Evolutionary conservation across 2,329 filamentous ascomycete species (phyloP), one percentile per base, ranked within the genome.

Genomic region (Aspergillaceae sp.): DNA sequence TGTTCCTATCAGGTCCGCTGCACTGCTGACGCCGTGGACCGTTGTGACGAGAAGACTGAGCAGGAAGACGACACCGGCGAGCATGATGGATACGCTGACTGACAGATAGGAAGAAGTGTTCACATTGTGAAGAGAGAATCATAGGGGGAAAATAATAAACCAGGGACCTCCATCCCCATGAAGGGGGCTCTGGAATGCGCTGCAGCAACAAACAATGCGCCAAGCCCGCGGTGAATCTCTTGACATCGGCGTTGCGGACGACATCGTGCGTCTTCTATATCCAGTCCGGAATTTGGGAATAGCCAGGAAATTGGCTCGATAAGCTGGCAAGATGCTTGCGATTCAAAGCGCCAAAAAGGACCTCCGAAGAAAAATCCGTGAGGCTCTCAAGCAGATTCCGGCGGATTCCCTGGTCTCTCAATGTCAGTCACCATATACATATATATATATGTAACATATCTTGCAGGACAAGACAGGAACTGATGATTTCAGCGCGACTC

Each of bases 291-390:
- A 19, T 19, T 19, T 1, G 19, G 19, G 19, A 19, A 19, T 19
- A 19, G 19, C 19, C 19, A 19, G 19, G 19, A 19, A 19, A 19
- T 19, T 19, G 19, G 19, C 19, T 19, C 19, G 19, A 19, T 19
- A 19, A 19, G 19, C 19, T 19, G 19, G 19, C 19, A 19, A 2
- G 19, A 19, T 19, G 19, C 19, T 19, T 2, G 19, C 30, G 30
- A 32, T 32, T 46, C 75, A 75, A 52, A 73, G 76, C 48, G 82
- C 85, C 40, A 95, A 95, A 71, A 83, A 84, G 62, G 83, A 87
- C 56, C 73, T 95, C 50, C 78, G 90, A 47, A 74, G 74, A 51
- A 69, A 77, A 44, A 84, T 94, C 70, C 89, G 84, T 61, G 71
- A 77, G 52, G 75, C 74, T 30, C 75, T 95, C 19, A 74, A 78